Percentiles rank a stretch among this genome's conserved stretches.
phyloP scores from a whole-genome alignment of 2,329 filamentous ascomycete genomes.

The Epichloe scottii region DNA sequence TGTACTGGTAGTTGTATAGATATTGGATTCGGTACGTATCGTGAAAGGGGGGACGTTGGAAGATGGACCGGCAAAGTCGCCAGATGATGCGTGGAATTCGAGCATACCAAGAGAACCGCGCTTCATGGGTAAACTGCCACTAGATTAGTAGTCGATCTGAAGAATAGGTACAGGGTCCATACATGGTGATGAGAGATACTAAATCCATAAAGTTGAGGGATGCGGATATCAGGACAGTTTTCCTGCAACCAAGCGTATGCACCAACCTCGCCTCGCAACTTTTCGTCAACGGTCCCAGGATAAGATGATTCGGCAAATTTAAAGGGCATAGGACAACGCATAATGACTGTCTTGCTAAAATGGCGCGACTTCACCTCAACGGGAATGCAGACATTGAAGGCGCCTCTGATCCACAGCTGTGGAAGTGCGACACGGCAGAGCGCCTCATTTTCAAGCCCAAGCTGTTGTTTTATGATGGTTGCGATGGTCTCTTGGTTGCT shows the following conservation, averaged over 20 bases:
- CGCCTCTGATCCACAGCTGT: slow-evolving; percentile 19
- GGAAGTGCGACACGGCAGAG: slow-evolving; percentile 12
- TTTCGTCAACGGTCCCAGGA: slow-evolving; percentile 30
- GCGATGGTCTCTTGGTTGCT: slow-evolving; percentile 9
- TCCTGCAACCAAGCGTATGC: slow-evolving; percentile 16
- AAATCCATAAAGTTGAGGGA: slow-evolving; percentile 14
- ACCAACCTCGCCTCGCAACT: slow-evolving; percentile 20
- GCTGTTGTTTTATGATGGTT: slow-evolving; percentile 13
- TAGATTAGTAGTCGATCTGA: slow-evolving; percentile 1
- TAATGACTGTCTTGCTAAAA: slow-evolving; percentile 13
- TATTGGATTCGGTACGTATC: slow-evolving; percentile 1
- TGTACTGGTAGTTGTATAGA: slow-evolving; percentile 3
- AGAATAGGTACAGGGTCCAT: not conserved
- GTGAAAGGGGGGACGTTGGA: slow-evolving; percentile 4
- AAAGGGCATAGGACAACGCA: slow-evolving; percentile 20
- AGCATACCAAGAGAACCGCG: slow-evolving; percentile 5
- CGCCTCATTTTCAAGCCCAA: slow-evolving; percentile 12
- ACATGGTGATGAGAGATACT: slow-evolving; percentile 9
- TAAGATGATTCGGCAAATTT: slow-evolving; percentile 24
- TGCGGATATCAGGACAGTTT: slow-evolving; percentile 14
- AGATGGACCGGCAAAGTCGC: slow-evolving; percentile 1
- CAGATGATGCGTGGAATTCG: slow-evolving; percentile 2
- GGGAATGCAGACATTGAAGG: slow-evolving; percentile 23
- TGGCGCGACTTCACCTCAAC: slow-evolving; percentile 15
- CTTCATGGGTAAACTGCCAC: slow-evolving; percentile 8